Percentiles rank a stretch among this genome's conserved stretches.
phyloP scores from a whole-genome alignment of 2,329 filamentous ascomycete species.

The Laburnicola sp. region DNA sequence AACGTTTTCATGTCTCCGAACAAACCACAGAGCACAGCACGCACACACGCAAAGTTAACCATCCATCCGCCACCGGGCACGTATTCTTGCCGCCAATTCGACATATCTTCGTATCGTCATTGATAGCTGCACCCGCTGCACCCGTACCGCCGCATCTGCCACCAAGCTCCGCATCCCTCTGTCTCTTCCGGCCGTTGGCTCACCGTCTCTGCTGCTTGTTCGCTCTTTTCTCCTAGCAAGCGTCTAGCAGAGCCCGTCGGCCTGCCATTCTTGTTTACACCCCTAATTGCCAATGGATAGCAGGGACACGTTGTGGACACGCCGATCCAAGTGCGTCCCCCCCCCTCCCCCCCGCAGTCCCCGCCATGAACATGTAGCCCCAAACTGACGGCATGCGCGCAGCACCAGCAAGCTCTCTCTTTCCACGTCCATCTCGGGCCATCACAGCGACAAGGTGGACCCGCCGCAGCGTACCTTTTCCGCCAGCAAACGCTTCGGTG shows the following conservation, averaged over 20 bases:
- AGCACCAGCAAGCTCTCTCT: conserved; percentile 91
- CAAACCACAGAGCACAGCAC: conserved; percentile 22
- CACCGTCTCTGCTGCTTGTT: conserved; percentile 38
- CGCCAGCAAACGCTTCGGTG: conserved; percentile 74
- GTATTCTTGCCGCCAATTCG: neutral
- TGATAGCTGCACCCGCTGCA: conserved; percentile 1
- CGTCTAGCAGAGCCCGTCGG: conserved; percentile 25
- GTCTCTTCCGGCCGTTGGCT: conserved; percentile 27
- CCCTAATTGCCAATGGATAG: conserved; percentile 45
- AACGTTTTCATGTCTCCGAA: conserved; percentile 31
- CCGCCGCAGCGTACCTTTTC: conserved; percentile 64
- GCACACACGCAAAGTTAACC: conserved; percentile 18
- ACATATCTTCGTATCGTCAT: neutral
- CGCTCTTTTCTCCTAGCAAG: conserved; percentile 42
- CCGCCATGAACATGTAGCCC: conserved; percentile 15
- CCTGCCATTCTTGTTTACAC: conserved; percentile 12
- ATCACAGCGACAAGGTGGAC: conserved; percentile 54
- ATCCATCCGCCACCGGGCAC: conserved; percentile 7
- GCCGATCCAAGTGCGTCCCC: conserved; percentile 74
- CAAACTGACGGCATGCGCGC: conserved; percentile 37
- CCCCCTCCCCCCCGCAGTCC: conserved; percentile 18
- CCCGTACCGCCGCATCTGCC: conserved; percentile 12
- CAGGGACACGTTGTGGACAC: conserved; percentile 67
- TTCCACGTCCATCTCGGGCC: conserved; percentile 68
- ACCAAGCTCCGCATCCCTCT: conserved; percentile 9